These are phyloP conservation scores for Pleurozium schreberi DNA, from an alignment of 225 moss, liverwort and hornwort species.

Conservation along the genomic window DNA sequence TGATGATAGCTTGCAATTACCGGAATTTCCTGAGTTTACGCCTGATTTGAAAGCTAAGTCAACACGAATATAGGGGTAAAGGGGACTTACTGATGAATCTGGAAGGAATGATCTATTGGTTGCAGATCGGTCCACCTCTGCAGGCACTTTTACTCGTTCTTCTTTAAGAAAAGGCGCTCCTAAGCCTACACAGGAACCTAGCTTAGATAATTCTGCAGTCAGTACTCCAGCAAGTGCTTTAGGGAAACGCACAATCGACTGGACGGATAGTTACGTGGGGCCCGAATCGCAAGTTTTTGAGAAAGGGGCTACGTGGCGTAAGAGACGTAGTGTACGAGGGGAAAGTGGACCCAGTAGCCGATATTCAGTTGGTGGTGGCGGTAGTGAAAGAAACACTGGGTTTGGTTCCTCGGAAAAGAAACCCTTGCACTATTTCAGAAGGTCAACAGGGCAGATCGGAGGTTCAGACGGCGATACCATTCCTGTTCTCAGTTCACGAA, in stretches of 20 bases:
- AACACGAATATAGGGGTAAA: conserved; percentile 1
- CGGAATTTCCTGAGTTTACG: conserved; percentile 10
- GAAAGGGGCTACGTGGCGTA: conserved; percentile 37
- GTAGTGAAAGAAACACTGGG: conserved; percentile 13
- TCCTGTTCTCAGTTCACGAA: not conserved
- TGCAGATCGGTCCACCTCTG: conserved; percentile 9
- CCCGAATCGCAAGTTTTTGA: conserved; percentile 28
- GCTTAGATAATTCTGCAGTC: conserved; percentile 14
- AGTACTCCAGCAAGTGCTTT: conserved; percentile 17
- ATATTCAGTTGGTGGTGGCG: conserved; percentile 24
- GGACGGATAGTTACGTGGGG: conserved; percentile 39
- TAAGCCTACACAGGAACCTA: conserved; percentile 14
- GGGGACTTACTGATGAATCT: conserved; percentile 6
- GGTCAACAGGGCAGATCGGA: conserved; percentile 41
- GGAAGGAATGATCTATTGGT: not conserved
- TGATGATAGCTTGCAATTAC: not conserved
- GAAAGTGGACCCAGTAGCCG: conserved; percentile 37
- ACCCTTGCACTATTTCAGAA: conserved; percentile 43
- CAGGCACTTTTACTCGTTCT: conserved; percentile 41
- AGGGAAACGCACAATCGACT: conserved; percentile 42
- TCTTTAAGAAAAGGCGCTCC: conserved; percentile 26
- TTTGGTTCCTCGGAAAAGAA: conserved; percentile 40
- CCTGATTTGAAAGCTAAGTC: conserved; percentile 3
- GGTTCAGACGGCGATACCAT: not conserved
- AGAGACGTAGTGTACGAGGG: conserved; percentile 44